Percentiles rank a stretch among this genome's conserved stretches.
Conservation (phyloP, 352 stramenopile genomes). For the Globisporangium cylindrosporum region DNA sequence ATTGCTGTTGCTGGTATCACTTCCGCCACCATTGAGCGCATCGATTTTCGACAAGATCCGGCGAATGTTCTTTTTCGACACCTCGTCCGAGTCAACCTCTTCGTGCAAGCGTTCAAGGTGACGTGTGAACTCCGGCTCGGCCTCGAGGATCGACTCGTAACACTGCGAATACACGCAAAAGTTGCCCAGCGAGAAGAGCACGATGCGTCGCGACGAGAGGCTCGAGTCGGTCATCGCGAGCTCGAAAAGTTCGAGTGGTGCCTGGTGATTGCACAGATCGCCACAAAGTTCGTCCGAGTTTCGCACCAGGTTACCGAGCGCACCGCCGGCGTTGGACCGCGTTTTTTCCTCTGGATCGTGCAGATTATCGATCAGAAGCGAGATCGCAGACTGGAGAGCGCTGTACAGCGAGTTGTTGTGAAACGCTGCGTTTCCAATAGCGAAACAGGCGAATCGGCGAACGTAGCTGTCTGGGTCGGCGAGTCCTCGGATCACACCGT, state of each 20-base stretch:
- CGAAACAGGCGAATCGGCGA: constrained; percentile 92
- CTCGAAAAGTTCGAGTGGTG: constrained; percentile 69
- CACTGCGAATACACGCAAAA: constrained; percentile 81
- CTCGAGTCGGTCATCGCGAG: constrained; percentile 63
- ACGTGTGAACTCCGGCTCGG: constrained; percentile 36
- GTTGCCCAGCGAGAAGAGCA: constrained; percentile 91
- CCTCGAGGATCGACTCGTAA: constrained; percentile 44
- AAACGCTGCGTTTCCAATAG: constrained; percentile 93
- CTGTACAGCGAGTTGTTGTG: constrained; percentile 81
- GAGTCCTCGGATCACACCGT: constrained; percentile 56
- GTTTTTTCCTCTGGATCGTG: constrained; percentile 86
- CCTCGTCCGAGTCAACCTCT: constrained; percentile 57
- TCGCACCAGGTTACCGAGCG: constrained; percentile 91
- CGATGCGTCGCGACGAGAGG: constrained; percentile 69
- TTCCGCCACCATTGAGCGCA: constrained; percentile 8
- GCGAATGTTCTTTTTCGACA: constrained; percentile 67
- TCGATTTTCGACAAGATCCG: constrained; percentile 67
- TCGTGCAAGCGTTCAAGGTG: constrained; percentile 59
- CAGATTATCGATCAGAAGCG: constrained; percentile 68
- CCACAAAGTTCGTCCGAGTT: constrained; percentile 80
- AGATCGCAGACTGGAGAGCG: constrained; percentile 56
- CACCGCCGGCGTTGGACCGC: constrained; percentile 88
- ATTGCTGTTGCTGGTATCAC: neutral
- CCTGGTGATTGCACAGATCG: constrained; percentile 59
- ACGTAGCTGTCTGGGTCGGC: constrained; percentile 77